Base-by-base conservation (phyloP, 2,329 filamentous ascomycete species). In the Fusarium duplospermum region DNA sequence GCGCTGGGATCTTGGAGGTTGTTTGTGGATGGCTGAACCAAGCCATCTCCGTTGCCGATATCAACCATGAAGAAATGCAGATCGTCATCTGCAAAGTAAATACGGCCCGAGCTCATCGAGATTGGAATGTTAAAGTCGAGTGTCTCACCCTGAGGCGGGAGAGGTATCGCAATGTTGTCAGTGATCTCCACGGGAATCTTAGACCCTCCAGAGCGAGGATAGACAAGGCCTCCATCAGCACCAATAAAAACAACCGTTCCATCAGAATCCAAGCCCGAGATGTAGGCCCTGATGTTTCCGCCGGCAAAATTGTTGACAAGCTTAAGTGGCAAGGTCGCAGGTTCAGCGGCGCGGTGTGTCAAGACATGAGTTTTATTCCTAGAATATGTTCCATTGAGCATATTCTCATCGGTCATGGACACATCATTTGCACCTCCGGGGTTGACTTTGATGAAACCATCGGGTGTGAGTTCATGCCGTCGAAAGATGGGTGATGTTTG, bases 11-110 rank as follows among this genome's bases (percentile, higher is more conserved):
- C 86, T 4, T 70, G 62, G 0, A 84, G 78, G 76, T 86, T 86
- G 13, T 81, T 82, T 10, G 84, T 82, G 0, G 87, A 85, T 0
- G 88, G 88, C 72, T 88, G 84, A 14, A 89, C 87, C 2, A 89
- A 76, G 29, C 81, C 81, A 42, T 83, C 82, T 0, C 80, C 79
- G 2, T 9, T 57, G 2, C 72, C 75, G 14, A 71, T 78, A 20
- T 73, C 75, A 18, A 87, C 82, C 58, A 84, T 84, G 75, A 80
- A 86, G 69, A 88, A 87, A 10, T 79, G 69, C 18, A 87, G 79
- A 1, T 82, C 71, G 4, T 84, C 84, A 29, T 83, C 82, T 22
- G 84, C 80, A 68, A 87, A 86, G 80, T 85, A 88, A 42, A 88
- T 77, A 6, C 86, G 84, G 0, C 81, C 86, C 2, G 84, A 84